Percentiles rank a stretch among this genome's conserved stretches.
These are phyloP conservation scores for Eucommia ulmoides DNA, from an alignment of 257 asterid species.

Conservation along the genomic window DNA sequence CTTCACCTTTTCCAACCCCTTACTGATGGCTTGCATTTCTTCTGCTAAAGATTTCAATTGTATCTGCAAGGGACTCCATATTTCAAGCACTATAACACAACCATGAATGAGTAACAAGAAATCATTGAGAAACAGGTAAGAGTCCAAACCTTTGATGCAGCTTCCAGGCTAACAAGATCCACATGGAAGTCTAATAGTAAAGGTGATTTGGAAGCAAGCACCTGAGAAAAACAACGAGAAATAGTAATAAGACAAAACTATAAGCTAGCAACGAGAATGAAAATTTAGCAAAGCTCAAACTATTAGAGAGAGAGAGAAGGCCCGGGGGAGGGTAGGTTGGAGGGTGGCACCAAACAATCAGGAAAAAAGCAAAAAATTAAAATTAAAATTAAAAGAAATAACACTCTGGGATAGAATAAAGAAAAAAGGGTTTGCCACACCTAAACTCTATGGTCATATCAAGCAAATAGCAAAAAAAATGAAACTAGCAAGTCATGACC, in stretches of 20 bases:
- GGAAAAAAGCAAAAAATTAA: no score
- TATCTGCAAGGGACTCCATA: conserved; percentile 37
- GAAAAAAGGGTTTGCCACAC: no score
- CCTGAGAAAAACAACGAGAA: conserved; percentile 31
- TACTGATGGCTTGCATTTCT: conserved; percentile 99
- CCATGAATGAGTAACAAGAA: no score
- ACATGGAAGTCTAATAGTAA: conserved; percentile 57
- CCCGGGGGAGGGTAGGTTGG: no score
- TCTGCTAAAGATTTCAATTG: conserved; percentile 96
- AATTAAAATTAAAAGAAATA: no score
- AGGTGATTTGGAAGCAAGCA: conserved; percentile 68
- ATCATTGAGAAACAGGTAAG: conserved; percentile 10
- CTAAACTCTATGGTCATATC: no score
- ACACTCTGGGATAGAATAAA: no score
- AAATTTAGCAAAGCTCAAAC: background rate
- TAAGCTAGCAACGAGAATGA: background rate
- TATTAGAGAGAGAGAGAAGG: background rate
- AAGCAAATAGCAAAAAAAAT: no score
- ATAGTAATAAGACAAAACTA: background rate
- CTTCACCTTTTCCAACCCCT: conserved; percentile 90
- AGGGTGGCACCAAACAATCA: no score
- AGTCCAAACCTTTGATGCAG: conserved; percentile 71
- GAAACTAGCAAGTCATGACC: no score
- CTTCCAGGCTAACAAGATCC: conserved; percentile 78
- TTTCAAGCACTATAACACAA: conserved; percentile 3